Evolutionary conservation across 163 green algal species (phyloP).

Genomic region (Prototheca cutis): DNA sequence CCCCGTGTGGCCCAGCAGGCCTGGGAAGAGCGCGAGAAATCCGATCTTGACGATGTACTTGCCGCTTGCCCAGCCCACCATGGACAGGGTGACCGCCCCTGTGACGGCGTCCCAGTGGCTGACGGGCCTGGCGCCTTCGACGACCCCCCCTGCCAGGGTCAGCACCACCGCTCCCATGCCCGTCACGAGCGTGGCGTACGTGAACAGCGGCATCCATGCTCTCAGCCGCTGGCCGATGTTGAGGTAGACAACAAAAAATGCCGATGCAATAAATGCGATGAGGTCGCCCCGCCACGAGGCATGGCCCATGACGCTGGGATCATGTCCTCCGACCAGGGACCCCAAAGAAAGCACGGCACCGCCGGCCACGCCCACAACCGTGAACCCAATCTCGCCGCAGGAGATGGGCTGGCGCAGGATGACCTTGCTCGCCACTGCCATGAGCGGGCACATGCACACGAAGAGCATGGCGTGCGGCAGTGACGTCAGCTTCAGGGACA

Average conservation of each 20-base stretch:
- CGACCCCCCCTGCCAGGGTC: conserved; percentile 23
- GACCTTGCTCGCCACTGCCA: conserved; percentile 41
- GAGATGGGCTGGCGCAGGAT: conserved; percentile 48
- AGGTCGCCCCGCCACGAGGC: conserved; percentile 8
- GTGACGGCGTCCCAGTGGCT: too few relatives aligned
- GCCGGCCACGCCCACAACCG: conserved; percentile 37
- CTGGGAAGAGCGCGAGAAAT: conserved; percentile 54
- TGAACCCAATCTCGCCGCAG: conserved; percentile 31
- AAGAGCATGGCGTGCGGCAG: conserved; percentile 65
- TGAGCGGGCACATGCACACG: conserved; percentile 49
- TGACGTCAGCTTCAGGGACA: conserved; percentile 47
- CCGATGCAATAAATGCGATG: conserved; percentile 10
- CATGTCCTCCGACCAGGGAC: background rate
- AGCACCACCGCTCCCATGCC: conserved; percentile 38
- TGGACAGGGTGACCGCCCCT: too few relatives aligned
- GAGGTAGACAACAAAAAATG: conserved; percentile 46
- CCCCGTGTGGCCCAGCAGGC: conserved; percentile 36
- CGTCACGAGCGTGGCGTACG: conserved; percentile 46
- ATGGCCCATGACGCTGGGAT: background rate
- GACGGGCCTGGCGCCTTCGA: conserved; percentile 27
- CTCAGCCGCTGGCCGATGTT: conserved; percentile 39
- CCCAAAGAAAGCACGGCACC: conserved; percentile 24
- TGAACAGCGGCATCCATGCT: conserved; percentile 61
- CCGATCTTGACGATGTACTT: conserved; percentile 37
- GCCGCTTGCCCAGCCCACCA: too few relatives aligned